Conservation (phyloP, 495 filamentous ascomycete genomes). For the Oleoguttula mirabilis region DNA sequence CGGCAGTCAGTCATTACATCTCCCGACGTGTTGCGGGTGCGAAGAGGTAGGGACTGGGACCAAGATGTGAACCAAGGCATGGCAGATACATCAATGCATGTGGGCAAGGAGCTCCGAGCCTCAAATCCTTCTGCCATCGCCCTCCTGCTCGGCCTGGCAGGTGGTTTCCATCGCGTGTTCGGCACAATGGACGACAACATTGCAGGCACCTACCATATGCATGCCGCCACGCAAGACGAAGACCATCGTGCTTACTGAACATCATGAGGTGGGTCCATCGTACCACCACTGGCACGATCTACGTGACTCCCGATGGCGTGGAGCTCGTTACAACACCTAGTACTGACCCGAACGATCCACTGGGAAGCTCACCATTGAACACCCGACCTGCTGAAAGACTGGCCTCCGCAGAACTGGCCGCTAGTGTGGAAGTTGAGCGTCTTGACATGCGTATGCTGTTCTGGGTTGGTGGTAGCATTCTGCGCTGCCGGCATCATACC, state of each 20-base stretch:
- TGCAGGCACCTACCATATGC: not conserved
- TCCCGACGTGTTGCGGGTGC: no score
- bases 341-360: not conserved
- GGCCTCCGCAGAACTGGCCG: not conserved
- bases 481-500: slow-evolving; percentile 1
- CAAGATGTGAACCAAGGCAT: no score
- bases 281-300: not conserved
- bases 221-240: not conserved
- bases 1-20: no score
- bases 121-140: no score
- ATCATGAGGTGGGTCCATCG: not conserved
- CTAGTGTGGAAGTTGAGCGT: not conserved
- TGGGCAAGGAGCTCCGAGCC: no score
- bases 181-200: not conserved
- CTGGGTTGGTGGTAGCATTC: not conserved
- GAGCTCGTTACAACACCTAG: not conserved
- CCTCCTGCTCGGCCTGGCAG: no score
- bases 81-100: no score
- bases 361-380: not conserved
- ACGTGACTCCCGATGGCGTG: not conserved
- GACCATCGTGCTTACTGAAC: slow-evolving; percentile 8
- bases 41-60: no score
- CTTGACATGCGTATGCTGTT: not conserved
- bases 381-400: not conserved
- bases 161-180: no score